Percentiles rank a stretch among this genome's conserved stretches.
Conservation (phyloP, 768 basidiomycete genomes). For the Hygrophoropsis aurantiaca region DNA sequence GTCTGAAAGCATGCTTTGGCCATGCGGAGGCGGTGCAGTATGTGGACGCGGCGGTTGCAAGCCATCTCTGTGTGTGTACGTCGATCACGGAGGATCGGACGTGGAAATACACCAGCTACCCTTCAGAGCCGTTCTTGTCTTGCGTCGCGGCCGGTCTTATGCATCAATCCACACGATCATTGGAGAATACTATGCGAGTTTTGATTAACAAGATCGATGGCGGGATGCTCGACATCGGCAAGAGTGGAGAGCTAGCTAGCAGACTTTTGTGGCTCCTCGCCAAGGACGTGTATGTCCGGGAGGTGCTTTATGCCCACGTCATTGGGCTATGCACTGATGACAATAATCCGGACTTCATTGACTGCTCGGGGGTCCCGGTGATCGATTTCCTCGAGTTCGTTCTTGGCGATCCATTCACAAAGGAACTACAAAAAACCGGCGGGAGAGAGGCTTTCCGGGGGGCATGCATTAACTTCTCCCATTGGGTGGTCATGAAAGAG, state of each 20-base stretch:
- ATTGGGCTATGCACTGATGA: too few species aligned
- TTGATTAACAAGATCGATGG: background rate
- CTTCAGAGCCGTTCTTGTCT: conserved; percentile 18
- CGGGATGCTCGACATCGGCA: conserved; percentile 6
- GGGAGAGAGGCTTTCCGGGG: too few species aligned
- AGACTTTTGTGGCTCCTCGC: conserved; percentile 9
- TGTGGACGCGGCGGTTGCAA: conserved; percentile 8
- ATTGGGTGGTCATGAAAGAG: too few species aligned
- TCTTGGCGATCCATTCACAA: conserved; percentile 3
- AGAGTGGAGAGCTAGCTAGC: conserved; percentile 10
- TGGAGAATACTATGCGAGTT: background rate
- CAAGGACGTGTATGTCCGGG: conserved; percentile 7
- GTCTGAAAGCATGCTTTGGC: background rate
- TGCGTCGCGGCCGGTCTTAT: conserved; percentile 3
- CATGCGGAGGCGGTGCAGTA: background rate
- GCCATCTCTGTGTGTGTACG: conserved; percentile 11
- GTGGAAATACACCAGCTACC: conserved; percentile 12
- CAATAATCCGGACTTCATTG: too few species aligned
- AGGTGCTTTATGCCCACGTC: too few species aligned
- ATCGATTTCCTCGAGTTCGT: conserved; percentile 10
- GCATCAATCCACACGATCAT: background rate
- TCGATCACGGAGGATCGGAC: conserved; percentile 5
- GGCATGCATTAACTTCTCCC: too few species aligned
- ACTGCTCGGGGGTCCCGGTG: background rate
- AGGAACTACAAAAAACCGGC: too few species aligned